Evolutionary conservation across 2,329 filamentous ascomycete genomes (phyloP).

Genomic region (Stylonectria norvegica): DNA sequence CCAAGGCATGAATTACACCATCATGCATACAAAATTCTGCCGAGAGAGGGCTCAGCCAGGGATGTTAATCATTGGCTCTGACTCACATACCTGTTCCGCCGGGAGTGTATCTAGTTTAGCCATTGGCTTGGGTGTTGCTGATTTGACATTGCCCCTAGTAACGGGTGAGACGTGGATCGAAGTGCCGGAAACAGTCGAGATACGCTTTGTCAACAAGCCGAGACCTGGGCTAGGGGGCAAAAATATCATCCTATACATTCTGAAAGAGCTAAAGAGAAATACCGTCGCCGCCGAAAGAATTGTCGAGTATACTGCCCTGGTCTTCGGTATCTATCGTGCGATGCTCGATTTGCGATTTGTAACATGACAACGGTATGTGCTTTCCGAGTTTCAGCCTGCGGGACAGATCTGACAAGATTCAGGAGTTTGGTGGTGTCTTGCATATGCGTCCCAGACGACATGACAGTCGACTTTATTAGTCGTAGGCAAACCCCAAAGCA

Average conservation of each 20-base stretch:
- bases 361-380: conserved; percentile 41
- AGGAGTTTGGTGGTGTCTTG: conserved; percentile 39
- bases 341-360: conserved; percentile 44
- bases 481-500: conserved; percentile 22
- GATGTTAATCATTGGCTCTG: conserved; percentile 40
- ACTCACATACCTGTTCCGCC: conserved; percentile 46
- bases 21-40: conserved; percentile 47
- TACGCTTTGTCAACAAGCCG: conserved; percentile 39
- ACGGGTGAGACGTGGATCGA: conserved; percentile 47
- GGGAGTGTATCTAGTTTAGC: conserved; percentile 40
- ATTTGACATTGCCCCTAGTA: conserved; percentile 42
- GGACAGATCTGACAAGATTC: background rate
- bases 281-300: conserved; percentile 42
- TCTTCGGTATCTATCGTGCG: conserved; percentile 34
- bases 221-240: conserved; percentile 40
- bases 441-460: conserved; percentile 37
- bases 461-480: conserved; percentile 33
- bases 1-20: conserved; percentile 28
- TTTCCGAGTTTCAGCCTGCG: background rate
- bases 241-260: conserved; percentile 43
- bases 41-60: conserved; percentile 43
- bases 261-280: conserved; percentile 42
- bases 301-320: conserved; percentile 44
- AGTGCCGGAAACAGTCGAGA: conserved; percentile 39
- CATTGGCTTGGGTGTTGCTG: conserved; percentile 44